A percentile compares a stretch with the other conserved stretches of the same genome.
Evolutionary conservation across 768 basidiomycete genomes (phyloP).

Genomic region (Mycena floridula): DNA sequence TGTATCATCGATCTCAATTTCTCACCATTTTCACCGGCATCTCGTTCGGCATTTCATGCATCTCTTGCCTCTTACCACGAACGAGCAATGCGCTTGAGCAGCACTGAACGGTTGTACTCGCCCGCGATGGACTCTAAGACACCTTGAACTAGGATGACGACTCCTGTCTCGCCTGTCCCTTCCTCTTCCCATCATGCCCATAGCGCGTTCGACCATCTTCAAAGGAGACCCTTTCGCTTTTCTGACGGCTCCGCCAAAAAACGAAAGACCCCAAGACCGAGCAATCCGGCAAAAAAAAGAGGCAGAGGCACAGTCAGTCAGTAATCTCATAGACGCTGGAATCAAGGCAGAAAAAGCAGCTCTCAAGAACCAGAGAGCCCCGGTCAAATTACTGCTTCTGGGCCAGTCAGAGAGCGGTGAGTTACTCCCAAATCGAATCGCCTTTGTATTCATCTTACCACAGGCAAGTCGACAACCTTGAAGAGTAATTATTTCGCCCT

Average conservation of each 20-base stretch:
- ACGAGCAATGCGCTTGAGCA: no score
- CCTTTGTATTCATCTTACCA: neutral
- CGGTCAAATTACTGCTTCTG: conserved; percentile 47
- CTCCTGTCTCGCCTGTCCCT: no score
- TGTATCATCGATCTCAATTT: no score
- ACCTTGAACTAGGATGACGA: no score
- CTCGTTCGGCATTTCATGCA: no score
- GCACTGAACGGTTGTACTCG: no score
- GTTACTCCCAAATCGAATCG: conserved; percentile 11
- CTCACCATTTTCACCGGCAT: no score
- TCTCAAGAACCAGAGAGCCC: conserved; percentile 37
- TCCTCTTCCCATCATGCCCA: no score
- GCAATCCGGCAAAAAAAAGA: conserved; percentile 39
- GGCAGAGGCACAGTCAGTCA: conserved; percentile 48
- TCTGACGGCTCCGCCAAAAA: conserved; percentile 49
- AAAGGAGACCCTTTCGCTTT: conserved; percentile 63
- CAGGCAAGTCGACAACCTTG: conserved; percentile 57
- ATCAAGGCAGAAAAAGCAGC: conserved; percentile 37
- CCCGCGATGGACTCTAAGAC: no score
- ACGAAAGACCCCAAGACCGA: conserved; percentile 47
- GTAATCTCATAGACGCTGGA: conserved; percentile 60
- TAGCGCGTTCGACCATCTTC: no score
- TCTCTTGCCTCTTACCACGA: no score
- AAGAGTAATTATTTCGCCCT: conserved; percentile 32
- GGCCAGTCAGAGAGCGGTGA: conserved; percentile 58